Evolutionary conservation across 1,284 basidiomycete genomes (phyloP), one percentile per base, ranked within the genome.

Genomic region (Crepidotus sp.): DNA sequence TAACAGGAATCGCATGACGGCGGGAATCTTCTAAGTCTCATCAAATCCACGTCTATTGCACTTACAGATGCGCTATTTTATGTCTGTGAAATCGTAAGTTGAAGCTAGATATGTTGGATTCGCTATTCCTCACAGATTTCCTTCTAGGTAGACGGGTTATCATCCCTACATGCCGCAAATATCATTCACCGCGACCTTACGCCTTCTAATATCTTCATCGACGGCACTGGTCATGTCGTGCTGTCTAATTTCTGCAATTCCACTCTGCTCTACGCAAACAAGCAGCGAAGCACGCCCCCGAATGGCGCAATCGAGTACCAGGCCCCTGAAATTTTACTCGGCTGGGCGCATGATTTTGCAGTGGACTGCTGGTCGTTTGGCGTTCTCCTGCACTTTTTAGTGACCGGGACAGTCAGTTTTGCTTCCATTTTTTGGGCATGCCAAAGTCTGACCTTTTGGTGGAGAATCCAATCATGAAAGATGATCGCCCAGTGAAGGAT

Each of bases 321-420:
- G 15, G 82, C 83, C 2, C 83, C 84, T 0, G 83, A 87, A 55
- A 67, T 86, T 3, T 66, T 89, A 18, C 68, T 84, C 22, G 77
- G 83, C 0, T 77, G 82, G 69, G 67, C 74, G 9, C 83, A 88
- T 56, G 78, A 80, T 40, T 78, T 74, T 49, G 71, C 78, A 9
- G 83, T 85, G n/a, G 89, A 93, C 59, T 82, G 79, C 64, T 93
- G 87, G 86, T 74, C 76, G 1, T 78, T 90, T 47, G 89, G 88
- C 1, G 73, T 83, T 54, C 68, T 91, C 55, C 58, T 91, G 10
- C 80, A 78, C 55, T 85, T 82, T 57, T 78, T 88, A 68, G 61
- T 77, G 34, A 70, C 70, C 15, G 79, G 78, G 21, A 66, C 63
- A 55, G 79, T 80, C 42, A 56, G 70, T 61, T 15, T 9, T 30